Evolutionary conservation across 2,329 filamentous ascomycete species (phyloP).

Genomic region (Aureobasidium sp.): DNA sequence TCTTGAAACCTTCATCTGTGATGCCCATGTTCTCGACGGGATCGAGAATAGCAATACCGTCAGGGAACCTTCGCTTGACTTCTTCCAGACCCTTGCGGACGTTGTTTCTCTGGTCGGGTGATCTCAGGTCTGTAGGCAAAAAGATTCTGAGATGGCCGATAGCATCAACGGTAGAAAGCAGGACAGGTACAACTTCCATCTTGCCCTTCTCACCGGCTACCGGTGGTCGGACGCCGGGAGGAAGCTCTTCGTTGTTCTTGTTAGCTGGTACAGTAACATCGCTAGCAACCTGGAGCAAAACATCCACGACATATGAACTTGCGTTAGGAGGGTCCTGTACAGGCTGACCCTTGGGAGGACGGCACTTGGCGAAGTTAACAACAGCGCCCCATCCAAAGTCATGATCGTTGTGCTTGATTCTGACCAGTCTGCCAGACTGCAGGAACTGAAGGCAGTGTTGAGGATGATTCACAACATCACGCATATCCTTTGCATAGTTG

Average conservation of each 20-base stretch:
- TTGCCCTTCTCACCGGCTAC: slow-evolving; percentile 56
- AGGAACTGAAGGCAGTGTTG: slow-evolving; percentile 78
- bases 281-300: slow-evolving; percentile 59
- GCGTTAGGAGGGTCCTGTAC: slow-evolving; percentile 63
- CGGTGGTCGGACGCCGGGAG: slow-evolving; percentile 53
- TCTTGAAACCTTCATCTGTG: slow-evolving; percentile 85
- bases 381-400: slow-evolving; percentile 96
- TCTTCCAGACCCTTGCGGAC: slow-evolving; percentile 64
- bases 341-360: slow-evolving; percentile 53
- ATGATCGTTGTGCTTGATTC: slow-evolving; percentile 67
- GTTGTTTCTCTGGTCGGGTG: slow-evolving; percentile 58
- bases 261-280: slow-evolving; percentile 41
- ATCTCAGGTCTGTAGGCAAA: slow-evolving; percentile 67
- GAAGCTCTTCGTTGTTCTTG: slow-evolving; percentile 41
- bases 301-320: slow-evolving; percentile 74
- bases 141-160: slow-evolving; percentile 79
- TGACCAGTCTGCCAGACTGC: slow-evolving; percentile 78
- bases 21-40: slow-evolving; percentile 97
- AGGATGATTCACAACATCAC: slow-evolving; percentile 83
- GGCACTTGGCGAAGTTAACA: slow-evolving; percentile 59
- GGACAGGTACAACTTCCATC: slow-evolving; percentile 77
- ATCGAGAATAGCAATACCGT: slow-evolving; percentile 81
- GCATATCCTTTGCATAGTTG: slow-evolving; percentile 79
- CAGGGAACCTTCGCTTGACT: slow-evolving; percentile 79
- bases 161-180: slow-evolving; percentile 75